Conservation (phyloP, 352 stramenopile species). For the Pythium dissimile region DNA sequence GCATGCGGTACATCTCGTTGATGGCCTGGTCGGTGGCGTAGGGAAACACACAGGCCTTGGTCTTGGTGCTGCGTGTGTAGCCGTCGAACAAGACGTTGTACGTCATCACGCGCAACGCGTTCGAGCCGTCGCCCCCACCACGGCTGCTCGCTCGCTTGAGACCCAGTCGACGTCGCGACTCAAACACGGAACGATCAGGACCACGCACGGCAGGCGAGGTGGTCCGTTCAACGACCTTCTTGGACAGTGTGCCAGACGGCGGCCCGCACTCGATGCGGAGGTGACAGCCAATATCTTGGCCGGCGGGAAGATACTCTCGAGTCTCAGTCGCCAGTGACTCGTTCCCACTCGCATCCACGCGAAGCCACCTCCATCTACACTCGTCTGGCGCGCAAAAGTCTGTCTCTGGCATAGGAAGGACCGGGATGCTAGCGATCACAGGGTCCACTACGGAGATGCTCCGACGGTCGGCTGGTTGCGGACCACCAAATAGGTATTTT, state of each 20-base stretch:
- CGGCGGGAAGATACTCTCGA: slow-evolving; percentile 37
- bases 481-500: slow-evolving; percentile 41
- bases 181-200: slow-evolving; percentile 57
- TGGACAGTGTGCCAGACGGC: slow-evolving; percentile 30
- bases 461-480: slow-evolving; percentile 57
- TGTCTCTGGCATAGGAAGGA: slow-evolving; percentile 44
- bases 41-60: slow-evolving; percentile 56
- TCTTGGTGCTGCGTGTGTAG: slow-evolving; percentile 56
- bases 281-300: slow-evolving; percentile 33
- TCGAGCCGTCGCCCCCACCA: slow-evolving; percentile 8
- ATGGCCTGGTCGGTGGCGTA: slow-evolving; percentile 43
- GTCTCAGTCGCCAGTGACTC: slow-evolving; percentile 15
- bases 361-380: slow-evolving; percentile 63
- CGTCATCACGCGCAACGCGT: slow-evolving; percentile 67
- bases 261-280: slow-evolving; percentile 60
- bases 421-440: slow-evolving; percentile 40
- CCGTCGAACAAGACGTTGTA: slow-evolving; percentile 81
- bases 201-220: slow-evolving; percentile 36
- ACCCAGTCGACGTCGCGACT: slow-evolving; percentile 22
- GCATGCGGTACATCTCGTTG: slow-evolving; percentile 66
- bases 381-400: slow-evolving; percentile 66
- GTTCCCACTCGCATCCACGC: slow-evolving; percentile 17
- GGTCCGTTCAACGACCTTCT: slow-evolving; percentile 28
- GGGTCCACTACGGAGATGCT: slow-evolving; percentile 39
- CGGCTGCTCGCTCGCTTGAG: slow-evolving; percentile 14